Evolutionary conservation across 73 alveolate genomes (phyloP).

Genomic region (Paramecium pentaurelia): DNA sequence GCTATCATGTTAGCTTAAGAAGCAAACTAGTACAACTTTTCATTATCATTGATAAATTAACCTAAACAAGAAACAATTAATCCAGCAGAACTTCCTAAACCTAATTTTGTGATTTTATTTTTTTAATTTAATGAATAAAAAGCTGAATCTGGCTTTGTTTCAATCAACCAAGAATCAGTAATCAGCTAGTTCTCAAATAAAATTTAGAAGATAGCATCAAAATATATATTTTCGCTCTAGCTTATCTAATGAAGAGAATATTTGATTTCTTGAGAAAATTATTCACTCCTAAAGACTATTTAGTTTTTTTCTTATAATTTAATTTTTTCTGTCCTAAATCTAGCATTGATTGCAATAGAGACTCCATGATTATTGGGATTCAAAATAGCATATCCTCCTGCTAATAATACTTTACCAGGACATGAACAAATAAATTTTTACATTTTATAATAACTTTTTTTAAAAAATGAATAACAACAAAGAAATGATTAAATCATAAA

Average conservation of each 20-base stretch:
- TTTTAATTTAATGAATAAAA: background rate
- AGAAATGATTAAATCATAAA: background rate
- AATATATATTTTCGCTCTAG: background rate
- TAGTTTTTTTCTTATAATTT: background rate
- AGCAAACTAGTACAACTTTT: background rate
- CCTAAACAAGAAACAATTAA: background rate
- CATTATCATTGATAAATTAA: background rate
- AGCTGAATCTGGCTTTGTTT: background rate
- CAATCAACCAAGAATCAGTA: background rate
- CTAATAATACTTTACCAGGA: constrained; percentile 2
- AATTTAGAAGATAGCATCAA: background rate
- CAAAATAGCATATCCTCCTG: background rate
- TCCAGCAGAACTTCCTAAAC: constrained; percentile 28
- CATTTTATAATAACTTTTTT: background rate
- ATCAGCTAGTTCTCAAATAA: background rate
- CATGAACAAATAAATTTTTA: background rate
- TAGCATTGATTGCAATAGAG: background rate
- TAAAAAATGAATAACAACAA: background rate
- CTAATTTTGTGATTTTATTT: background rate
- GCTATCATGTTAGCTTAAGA: background rate
- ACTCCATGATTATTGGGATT: background rate
- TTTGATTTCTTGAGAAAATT: background rate
- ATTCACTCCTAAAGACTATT: background rate
- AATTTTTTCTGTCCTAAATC: background rate
- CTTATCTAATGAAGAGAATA: background rate